These are phyloP conservation scores for Calocybe indica DNA, from an alignment of 768 basidiomycete genomes.

Conservation along the genomic window DNA sequence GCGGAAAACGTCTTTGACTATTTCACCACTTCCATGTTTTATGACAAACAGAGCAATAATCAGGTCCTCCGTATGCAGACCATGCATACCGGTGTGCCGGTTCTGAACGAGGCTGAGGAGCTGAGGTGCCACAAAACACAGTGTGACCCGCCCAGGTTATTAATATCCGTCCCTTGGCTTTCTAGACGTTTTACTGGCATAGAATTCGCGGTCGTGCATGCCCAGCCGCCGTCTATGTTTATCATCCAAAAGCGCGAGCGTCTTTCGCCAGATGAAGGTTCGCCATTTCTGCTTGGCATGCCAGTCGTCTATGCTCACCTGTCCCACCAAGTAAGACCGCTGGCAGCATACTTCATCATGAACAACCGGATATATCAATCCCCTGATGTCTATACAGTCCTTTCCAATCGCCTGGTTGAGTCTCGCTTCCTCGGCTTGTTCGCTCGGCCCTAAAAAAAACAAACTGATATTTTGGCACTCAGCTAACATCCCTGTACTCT, in stretches of 20 bases:
- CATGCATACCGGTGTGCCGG: conserved; percentile 71
- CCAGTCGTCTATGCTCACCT: conserved; percentile 5
- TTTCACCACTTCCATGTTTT: conserved; percentile 88
- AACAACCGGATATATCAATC: conserved; percentile 87
- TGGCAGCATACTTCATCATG: conserved; percentile 84
- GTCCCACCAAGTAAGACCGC: conserved; percentile 50
- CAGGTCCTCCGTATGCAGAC: conserved; percentile 93
- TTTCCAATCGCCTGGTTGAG: conserved; percentile 75
- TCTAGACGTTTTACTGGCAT: conserved; percentile 78
- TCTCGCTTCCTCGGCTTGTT: conserved; percentile 11
- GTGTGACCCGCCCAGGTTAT: conserved; percentile 14
- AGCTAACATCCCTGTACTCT: conserved; percentile 67
- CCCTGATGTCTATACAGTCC: conserved; percentile 76
- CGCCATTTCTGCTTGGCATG: conserved; percentile 12
- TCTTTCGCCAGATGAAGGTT: conserved; percentile 79
- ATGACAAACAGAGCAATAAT: conserved; percentile 92
- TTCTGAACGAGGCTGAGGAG: conserved; percentile 80
- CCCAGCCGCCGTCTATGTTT: conserved; percentile 76
- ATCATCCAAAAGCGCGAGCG: conserved; percentile 88
- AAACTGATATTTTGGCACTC: background rate
- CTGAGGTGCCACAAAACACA: conserved; percentile 47
- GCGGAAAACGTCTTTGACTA: conserved; percentile 83
- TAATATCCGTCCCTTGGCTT: conserved; percentile 1
- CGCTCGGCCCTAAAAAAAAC: conserved; percentile 1
- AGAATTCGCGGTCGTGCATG: conserved; percentile 82